A percentile compares a stretch with the other conserved stretches of the same genome.
These are phyloP conservation scores for Beta corolliflora DNA, from an alignment of 179 eudicot species.

Conservation along the genomic window DNA sequence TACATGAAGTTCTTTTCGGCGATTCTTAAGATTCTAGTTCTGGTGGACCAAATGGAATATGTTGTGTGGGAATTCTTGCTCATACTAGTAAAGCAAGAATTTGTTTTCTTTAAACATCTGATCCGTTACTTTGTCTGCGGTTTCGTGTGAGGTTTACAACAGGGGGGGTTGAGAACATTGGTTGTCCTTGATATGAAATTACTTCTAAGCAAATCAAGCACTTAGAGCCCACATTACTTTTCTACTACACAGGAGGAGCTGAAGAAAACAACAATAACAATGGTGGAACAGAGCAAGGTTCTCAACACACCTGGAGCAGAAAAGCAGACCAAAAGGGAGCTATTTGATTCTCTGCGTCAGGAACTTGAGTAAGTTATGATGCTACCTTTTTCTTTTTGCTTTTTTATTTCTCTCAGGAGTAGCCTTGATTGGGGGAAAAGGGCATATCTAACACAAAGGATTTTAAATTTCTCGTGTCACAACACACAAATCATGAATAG, in stretches of 20 bases:
- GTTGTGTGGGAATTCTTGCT: not conserved
- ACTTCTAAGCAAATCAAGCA: not conserved
- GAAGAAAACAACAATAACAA: constrained; percentile 85
- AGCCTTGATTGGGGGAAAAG: not conserved
- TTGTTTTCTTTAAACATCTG: too few relatives aligned
- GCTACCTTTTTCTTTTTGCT: not conserved
- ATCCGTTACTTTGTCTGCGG: too few relatives aligned
- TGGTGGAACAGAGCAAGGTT: constrained; percentile 98
- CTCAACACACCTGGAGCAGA: constrained; percentile 97
- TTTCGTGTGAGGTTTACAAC: too few relatives aligned
- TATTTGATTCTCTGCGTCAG: constrained; percentile 93
- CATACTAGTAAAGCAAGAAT: not conserved
- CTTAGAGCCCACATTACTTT: constrained; percentile 7
- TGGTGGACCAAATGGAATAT: not conserved
- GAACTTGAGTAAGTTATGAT: constrained; percentile 84
- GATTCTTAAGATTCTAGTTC: too few relatives aligned
- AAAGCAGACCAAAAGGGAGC: constrained; percentile 96
- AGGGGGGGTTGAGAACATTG: not conserved
- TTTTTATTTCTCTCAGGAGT: not conserved
- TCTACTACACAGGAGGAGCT: constrained; percentile 69
- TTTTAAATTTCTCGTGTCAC: too few relatives aligned
- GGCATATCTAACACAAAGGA: not conserved
- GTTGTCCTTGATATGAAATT: not conserved
- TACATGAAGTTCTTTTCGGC: not conserved
- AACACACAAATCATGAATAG: not conserved